A percentile compares a stretch with the other conserved stretches of the same genome.
Conservation (phyloP, 2,329 filamentous ascomycete genomes). For the Hymenotorrendiella dingleyae region DNA sequence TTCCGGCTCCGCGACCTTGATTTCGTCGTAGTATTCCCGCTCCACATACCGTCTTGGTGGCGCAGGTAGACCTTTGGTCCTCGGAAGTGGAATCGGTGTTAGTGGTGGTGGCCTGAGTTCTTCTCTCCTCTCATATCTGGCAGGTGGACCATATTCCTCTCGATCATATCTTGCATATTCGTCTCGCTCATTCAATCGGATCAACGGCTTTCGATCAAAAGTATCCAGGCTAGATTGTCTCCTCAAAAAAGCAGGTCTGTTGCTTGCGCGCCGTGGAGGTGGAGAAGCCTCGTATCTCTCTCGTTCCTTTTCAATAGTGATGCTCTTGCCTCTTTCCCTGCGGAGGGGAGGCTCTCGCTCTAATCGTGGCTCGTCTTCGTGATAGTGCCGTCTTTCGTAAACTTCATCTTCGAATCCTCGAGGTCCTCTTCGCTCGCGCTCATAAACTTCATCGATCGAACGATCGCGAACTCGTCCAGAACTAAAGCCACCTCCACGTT, state of each 20-base stretch:
- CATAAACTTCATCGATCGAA: constrained; percentile 44
- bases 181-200: constrained; percentile 33
- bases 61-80: constrained; percentile 53
- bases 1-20: constrained; percentile 61
- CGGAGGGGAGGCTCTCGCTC: constrained; percentile 45
- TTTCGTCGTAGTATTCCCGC: constrained; percentile 57
- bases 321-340: constrained; percentile 29
- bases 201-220: constrained; percentile 69
- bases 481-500: constrained; percentile 32
- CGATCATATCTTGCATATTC: constrained; percentile 56
- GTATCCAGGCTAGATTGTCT: constrained; percentile 88
- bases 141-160: constrained; percentile 59
- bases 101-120: constrained; percentile 39
- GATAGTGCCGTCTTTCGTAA: constrained; percentile 36
- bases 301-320: constrained; percentile 27
- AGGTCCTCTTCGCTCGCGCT: constrained; percentile 41
- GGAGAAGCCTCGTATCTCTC: constrained; percentile 22
- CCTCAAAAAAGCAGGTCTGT: constrained; percentile 62
- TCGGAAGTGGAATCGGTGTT: constrained; percentile 63
- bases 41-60: constrained; percentile 53
- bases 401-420: constrained; percentile 28
- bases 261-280: constrained; percentile 33
- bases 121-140: constrained; percentile 29
- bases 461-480: constrained; percentile 37
- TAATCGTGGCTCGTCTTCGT: constrained; percentile 38